A percentile compares a stretch with the other conserved stretches of the same genome.
These are phyloP conservation scores for Picea sitchensis DNA, from an alignment of 75 land plant genomes.

Conservation along the genomic window DNA sequence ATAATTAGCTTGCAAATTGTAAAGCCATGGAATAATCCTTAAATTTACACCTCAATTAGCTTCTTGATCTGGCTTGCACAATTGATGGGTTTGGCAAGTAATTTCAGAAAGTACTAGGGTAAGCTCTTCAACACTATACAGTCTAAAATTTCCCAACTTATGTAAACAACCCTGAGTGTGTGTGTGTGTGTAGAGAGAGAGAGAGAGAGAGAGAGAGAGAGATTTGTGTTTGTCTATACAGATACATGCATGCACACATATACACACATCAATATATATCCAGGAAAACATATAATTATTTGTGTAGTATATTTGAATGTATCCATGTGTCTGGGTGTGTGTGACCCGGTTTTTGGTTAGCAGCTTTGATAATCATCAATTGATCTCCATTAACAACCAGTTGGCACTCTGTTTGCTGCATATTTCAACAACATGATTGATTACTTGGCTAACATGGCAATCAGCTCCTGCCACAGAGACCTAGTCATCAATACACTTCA, in stretches of 20 bases:
- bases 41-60: too few species aligned
- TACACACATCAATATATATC: neutral
- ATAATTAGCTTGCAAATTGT: too few species aligned
- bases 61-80: too few species aligned
- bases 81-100: neutral
- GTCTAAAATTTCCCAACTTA: neutral
- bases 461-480: too few species aligned
- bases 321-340: neutral
- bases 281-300: neutral
- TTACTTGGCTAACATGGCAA: too few species aligned
- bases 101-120: neutral
- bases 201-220: too few species aligned
- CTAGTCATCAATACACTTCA: too few species aligned
- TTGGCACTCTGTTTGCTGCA: neutral
- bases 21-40: too few species aligned
- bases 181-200: too few species aligned
- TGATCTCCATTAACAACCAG: neutral
- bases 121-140: neutral
- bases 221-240: neutral
- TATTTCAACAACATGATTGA: neutral
- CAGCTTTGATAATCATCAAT: neutral
- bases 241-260: neutral
- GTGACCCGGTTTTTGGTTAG: neutral
- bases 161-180: too few species aligned
- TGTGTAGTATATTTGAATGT: too few species aligned